Evolutionary conservation across 2,329 filamentous ascomycete species (phyloP), one percentile per base, ranked within the genome.

Genomic region (Neonectria faginata): DNA sequence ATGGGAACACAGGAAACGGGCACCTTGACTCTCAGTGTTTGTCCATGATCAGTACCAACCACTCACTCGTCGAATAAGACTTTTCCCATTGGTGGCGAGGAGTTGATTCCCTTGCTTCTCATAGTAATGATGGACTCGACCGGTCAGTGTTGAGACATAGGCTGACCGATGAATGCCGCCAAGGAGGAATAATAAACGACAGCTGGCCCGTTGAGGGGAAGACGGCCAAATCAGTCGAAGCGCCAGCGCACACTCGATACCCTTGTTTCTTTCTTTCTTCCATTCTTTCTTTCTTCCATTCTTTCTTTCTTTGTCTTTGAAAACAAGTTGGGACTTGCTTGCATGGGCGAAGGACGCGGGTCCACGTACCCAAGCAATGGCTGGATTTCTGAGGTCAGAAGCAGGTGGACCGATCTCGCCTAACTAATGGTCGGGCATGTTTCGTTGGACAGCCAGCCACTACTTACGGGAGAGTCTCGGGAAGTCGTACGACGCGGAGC

Each of bases 401-500:
- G n/a, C n/a, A n/a, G n/a, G n/a, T n/a, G n/a, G n/a, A n/a, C n/a
- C n/a, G n/a, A n/a, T n/a, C n/a, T n/a, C n/a, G n/a, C n/a, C n/a
- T n/a, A n/a, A n/a, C n/a, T n/a, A n/a, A n/a, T n/a, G n/a, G n/a
- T n/a, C n/a, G n/a, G n/a, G n/a, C n/a, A n/a, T n/a, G n/a, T 25
- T 25, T 31, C 27, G 60, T 62, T 59, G 54, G 55, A 68, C 53
- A 64, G 57, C 51, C 52, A 60, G 22, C 22, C 22, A 3, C 22
- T 25, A 25, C 22, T 25, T 25, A 25, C 22, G 22, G 22, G 22
- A 31, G 44, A 36, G 44, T 20, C 22, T 48, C 25, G 29, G 42
- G 61, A 10, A 31, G 66, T 71, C 67, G 66, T 69, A 67, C 65
- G 58, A 69, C 62, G 69, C 62, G 42, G 57, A 61, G 58, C 62